Evolutionary conservation across 2,329 filamentous ascomycete genomes (phyloP).

Genomic region (Hymenoscyphus salicellus): DNA sequence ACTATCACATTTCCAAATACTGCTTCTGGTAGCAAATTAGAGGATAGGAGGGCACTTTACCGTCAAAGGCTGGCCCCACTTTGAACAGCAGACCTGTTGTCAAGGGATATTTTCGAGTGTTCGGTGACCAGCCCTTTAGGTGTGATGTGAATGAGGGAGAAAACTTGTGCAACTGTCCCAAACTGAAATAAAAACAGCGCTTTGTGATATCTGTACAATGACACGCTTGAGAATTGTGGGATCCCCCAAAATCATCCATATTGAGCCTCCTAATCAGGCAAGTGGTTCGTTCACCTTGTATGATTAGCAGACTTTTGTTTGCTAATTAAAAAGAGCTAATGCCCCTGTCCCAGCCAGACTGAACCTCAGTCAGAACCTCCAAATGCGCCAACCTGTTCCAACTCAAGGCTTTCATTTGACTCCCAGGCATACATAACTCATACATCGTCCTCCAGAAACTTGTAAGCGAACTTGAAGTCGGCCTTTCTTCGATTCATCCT

Average conservation of each 20-base stretch:
- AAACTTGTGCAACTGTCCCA: too few relatives aligned
- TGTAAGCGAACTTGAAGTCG: slow-evolving; percentile 97
- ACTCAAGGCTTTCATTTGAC: slow-evolving; percentile 66
- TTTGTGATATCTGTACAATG: neutral
- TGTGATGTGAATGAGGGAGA: too few relatives aligned
- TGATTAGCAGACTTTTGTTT: slow-evolving; percentile 29
- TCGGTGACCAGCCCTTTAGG: too few relatives aligned
- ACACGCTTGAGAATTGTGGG: neutral
- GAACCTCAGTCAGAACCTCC: slow-evolving; percentile 59
- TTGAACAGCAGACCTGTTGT: too few relatives aligned
- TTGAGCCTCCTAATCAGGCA: neutral
- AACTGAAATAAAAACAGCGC: too few relatives aligned
- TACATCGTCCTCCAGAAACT: slow-evolving; percentile 93
- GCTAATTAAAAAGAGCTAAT: slow-evolving; percentile 31
- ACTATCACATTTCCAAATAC: neutral
- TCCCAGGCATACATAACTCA: slow-evolving; percentile 51
- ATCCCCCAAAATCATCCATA: neutral
- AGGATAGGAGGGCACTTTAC: too few relatives aligned
- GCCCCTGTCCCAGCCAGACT: slow-evolving; percentile 47
- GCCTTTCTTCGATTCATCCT: slow-evolving; percentile 99
- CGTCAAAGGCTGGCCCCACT: too few relatives aligned
- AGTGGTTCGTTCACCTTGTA: slow-evolving; percentile 4
- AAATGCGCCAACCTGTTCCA: slow-evolving; percentile 63
- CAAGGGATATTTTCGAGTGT: too few relatives aligned
- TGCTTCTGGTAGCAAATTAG: neutral